phyloP scores from a whole-genome alignment of 352 stramenopile species.

The Globisporangium cystogenes region DNA sequence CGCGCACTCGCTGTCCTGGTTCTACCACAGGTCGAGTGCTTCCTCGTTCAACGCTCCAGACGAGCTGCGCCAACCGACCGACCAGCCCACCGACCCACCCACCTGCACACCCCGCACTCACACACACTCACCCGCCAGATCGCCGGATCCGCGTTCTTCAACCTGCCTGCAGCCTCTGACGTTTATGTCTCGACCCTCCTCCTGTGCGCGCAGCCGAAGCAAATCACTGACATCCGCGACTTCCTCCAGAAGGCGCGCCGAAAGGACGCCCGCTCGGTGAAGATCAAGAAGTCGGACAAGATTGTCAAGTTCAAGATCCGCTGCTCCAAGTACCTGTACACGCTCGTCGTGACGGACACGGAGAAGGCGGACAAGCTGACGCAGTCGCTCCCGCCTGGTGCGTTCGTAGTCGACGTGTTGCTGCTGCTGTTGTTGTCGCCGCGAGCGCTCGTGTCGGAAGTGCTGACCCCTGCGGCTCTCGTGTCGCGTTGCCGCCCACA shows the following conservation, averaged over 20 bases:
- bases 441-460: background rate
- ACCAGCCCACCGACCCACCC: background rate
- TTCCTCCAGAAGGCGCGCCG: conserved; percentile 98
- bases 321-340: conserved; percentile 99
- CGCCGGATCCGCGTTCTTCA: too few species aligned
- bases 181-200: conserved; percentile 7
- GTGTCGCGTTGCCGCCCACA: conserved; percentile 7
- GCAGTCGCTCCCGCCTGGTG: conserved; percentile 97
- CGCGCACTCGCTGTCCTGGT: too few species aligned
- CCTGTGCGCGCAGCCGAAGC: conserved; percentile 85
- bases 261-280: conserved; percentile 98
- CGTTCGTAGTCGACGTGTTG: too few species aligned
- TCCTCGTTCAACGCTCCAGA: too few species aligned
- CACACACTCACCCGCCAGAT: background rate
- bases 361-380: conserved; percentile 99
- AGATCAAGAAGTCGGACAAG: conserved; percentile 98
- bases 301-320: conserved; percentile 99
- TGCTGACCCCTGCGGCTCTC: background rate
- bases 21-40: too few species aligned
- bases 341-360: conserved; percentile 95
- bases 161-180: background rate
- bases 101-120: too few species aligned
- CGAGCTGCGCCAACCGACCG: too few species aligned
- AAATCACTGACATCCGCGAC: conserved; percentile 99
- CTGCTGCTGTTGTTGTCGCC: too few species aligned